These are phyloP conservation scores for Haberlea rhodopensis DNA, from an alignment of 257 asterid genomes.

Conservation along the genomic window DNA sequence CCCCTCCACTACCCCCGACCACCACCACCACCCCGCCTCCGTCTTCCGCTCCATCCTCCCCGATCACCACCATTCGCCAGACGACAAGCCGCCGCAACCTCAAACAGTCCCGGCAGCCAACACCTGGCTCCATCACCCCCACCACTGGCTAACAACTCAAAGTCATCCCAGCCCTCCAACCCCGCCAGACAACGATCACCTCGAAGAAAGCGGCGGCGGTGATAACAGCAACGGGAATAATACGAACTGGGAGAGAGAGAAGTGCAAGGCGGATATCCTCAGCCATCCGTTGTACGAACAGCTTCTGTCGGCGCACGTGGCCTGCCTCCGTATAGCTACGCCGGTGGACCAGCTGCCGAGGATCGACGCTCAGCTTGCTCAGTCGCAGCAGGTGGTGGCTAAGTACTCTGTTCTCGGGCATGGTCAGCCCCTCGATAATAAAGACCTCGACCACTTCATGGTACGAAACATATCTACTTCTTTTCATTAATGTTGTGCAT, in stretches of 20 bases:
- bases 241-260: constrained; percentile 76
- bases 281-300: constrained; percentile 83
- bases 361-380: constrained; percentile 94
- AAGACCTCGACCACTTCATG: constrained; percentile 97
- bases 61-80: constrained; percentile 37
- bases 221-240: constrained; percentile 29
- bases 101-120: constrained; percentile 21
- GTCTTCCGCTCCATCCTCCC: constrained; percentile 43
- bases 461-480: constrained; percentile 28
- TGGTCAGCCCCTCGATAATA: constrained; percentile 58
- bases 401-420: constrained; percentile 75
- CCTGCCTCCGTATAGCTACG: constrained; percentile 91
- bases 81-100: constrained; percentile 29
- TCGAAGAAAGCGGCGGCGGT: constrained; percentile 35
- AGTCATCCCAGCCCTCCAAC: constrained; percentile 40
- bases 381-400: constrained; percentile 82
- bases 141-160: constrained; percentile 51
- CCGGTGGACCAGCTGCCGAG: constrained; percentile 98
- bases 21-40: constrained; percentile 36
- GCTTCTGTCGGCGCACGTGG: constrained; percentile 82
- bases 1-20: constrained; percentile 46
- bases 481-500: neutral
- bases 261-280: constrained; percentile 79
- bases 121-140: constrained; percentile 48
- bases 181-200: constrained; percentile 34